Percentiles rank a stretch among this genome's conserved stretches.
Conservation (phyloP, 2,329 filamentous ascomycete genomes). For the Huntiella decipiens region DNA sequence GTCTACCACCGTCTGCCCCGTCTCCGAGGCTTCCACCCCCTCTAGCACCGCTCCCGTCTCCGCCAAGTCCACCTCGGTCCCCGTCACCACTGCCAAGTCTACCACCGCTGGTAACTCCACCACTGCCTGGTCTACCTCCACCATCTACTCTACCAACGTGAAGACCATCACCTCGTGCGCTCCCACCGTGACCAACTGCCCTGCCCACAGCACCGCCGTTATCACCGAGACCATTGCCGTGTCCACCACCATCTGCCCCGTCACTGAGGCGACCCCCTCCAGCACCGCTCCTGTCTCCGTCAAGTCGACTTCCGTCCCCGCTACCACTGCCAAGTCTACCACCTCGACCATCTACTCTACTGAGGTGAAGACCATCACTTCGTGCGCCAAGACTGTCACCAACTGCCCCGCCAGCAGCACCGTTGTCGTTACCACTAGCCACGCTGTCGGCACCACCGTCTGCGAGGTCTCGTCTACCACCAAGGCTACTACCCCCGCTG, state of each 20-base stretch:
- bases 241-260: constrained; percentile 28
- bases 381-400: constrained; percentile 27
- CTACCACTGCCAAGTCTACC: constrained; percentile 14
- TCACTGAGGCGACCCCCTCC: constrained; percentile 13
- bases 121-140: constrained; percentile 13
- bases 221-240: constrained; percentile 14
- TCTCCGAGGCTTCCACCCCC: not conserved
- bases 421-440: constrained; percentile 21
- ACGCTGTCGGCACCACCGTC: constrained; percentile 26
- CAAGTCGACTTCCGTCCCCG: constrained; percentile 13
- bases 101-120: not conserved
- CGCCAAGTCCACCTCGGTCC: not conserved
- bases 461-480: constrained; percentile 16
- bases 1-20: constrained; percentile 13
- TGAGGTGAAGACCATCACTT: constrained; percentile 33
- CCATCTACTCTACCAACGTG: constrained; percentile 16
- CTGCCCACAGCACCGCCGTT: constrained; percentile 18
- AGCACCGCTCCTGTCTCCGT: constrained; percentile 9
- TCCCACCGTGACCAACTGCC: constrained; percentile 22
- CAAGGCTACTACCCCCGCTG: not conserved
- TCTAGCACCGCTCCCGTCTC: not conserved
- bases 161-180: constrained; percentile 23
- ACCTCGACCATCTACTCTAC: constrained; percentile 25
- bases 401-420: constrained; percentile 21
- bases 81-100: not conserved